Percentiles rank a stretch among this genome's conserved stretches.
Evolutionary conservation across 78 protist species (phyloP).

Genomic region (Emiliania huxleyi): DNA sequence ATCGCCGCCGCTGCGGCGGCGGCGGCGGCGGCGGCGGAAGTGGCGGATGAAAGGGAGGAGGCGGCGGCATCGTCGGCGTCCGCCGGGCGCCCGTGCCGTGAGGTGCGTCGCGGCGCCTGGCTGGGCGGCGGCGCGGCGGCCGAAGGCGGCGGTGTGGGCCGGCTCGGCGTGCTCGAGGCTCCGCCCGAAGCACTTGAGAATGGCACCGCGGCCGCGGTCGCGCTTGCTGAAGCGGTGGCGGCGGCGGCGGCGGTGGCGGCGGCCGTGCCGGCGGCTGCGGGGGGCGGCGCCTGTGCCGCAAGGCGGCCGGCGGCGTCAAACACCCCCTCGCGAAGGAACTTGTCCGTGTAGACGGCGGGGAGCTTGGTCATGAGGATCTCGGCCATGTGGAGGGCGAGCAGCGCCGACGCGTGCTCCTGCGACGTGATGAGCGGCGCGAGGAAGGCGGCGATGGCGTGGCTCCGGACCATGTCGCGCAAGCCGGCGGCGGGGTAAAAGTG

Average conservation of each 20-base stretch:
- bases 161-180: background rate
- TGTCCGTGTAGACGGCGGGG: background rate
- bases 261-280: background rate
- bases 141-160: background rate
- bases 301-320: background rate
- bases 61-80: background rate
- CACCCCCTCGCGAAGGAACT: slow-evolving; percentile 44
- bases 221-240: background rate
- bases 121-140: background rate
- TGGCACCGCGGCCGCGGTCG: background rate
- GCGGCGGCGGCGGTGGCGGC: background rate
- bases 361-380: slow-evolving; percentile 29
- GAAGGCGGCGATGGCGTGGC: background rate
- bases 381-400: background rate
- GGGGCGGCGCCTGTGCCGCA: too few relatives aligned
- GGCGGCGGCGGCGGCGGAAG: background rate
- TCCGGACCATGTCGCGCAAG: background rate
- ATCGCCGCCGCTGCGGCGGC: background rate
- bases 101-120: background rate
- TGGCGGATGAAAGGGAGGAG: background rate
- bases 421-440: background rate
- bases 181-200: background rate
- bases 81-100: background rate
- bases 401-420: background rate
- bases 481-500: background rate